Base-by-base conservation (phyloP, 148 eudicot species). In the Rhododendron ferrugineum region DNA sequence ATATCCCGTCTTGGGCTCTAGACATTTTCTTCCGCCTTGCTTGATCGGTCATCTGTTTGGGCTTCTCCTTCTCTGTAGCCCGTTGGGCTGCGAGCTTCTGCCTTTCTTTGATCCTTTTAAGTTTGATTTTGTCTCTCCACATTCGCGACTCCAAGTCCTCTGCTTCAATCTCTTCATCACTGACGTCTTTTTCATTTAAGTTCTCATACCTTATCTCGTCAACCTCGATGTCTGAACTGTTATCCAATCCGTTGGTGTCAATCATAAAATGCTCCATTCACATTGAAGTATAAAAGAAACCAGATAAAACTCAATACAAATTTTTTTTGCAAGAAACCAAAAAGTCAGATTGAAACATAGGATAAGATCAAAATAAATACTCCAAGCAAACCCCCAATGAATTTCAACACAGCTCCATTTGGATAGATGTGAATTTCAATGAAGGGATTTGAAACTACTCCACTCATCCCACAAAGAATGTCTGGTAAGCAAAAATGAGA, bases 1-100 rank as follows among this genome's bases (percentile, higher is more conserved):
- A 88, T 86, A 95, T 93, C 75, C 98, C 98, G 85, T 95, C 98
- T 83, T 95, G 98, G 13, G 98, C 98, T 78, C 98, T 86, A 1
- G 98, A 91, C 98, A 95, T 95, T 86, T 95, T 95, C 91, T 95
- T 95, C 88, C 98, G 88, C 87, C 92, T 87, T 23, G 98, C 98
- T 82, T 95, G 98, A 83, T 95, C 96, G 28, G 90, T 90, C 4
- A 90, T 84, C 73, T 91, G 93, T 88, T 89, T 95, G 1, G 89
- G 86, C 90, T 93, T 93, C 58, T 92, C 92, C 91, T 93, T 90
- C 87, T 91, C 95, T 40, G 91, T 91, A 44, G 93, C 94, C 83
- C 85, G 91, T 77, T 88, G 93, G 16, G 93, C 92, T 22, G 91
- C 94, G 82, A 93, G 87, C 83, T 92, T 93, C 88, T 95, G 91